These are phyloP conservation scores for Fonsecaea nubica DNA, from an alignment of 2,329 filamentous ascomycete species.

Conservation along the genomic window DNA sequence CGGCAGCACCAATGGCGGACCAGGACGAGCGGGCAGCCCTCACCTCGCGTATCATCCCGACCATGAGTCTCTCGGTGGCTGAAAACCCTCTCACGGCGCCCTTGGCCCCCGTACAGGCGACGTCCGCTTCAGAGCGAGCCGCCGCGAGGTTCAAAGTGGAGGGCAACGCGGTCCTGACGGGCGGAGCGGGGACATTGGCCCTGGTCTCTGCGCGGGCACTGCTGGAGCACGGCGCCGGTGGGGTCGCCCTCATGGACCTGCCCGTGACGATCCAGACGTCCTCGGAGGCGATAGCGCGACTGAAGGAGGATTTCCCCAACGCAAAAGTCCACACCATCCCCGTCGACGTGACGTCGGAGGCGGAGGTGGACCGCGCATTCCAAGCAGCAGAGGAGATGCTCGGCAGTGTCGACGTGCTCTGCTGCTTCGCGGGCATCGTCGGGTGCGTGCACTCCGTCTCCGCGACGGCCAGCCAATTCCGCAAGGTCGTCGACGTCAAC, in stretches of 20 bases:
- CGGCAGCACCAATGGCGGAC: slow-evolving; percentile 27
- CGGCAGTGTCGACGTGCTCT: slow-evolving; percentile 52
- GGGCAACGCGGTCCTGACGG: slow-evolving; percentile 59
- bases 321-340: slow-evolving; percentile 58
- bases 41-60: slow-evolving; percentile 37
- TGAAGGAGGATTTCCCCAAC: slow-evolving; percentile 62
- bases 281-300: slow-evolving; percentile 52
- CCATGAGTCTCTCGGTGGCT: slow-evolving; percentile 39
- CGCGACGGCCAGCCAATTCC: slow-evolving; percentile 65
- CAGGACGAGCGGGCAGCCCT: slow-evolving; percentile 38
- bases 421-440: slow-evolving; percentile 74
- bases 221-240: slow-evolving; percentile 70
- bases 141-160: slow-evolving; percentile 43
- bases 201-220: slow-evolving; percentile 65
- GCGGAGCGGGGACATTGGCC: slow-evolving; percentile 70
- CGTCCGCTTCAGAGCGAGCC: slow-evolving; percentile 41
- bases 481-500: slow-evolving; percentile 72
- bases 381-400: slow-evolving; percentile 46
- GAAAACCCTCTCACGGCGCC: slow-evolving; percentile 42
- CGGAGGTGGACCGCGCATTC: slow-evolving; percentile 54
- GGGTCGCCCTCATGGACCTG: slow-evolving; percentile 67
- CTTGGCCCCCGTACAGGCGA: slow-evolving; percentile 39
- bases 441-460: slow-evolving; percentile 67
- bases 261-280: slow-evolving; percentile 48
- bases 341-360: slow-evolving; percentile 65